phyloP scores from a whole-genome alignment of 1,139 yeast genomes.

The Suhomyces bribrorum region DNA sequence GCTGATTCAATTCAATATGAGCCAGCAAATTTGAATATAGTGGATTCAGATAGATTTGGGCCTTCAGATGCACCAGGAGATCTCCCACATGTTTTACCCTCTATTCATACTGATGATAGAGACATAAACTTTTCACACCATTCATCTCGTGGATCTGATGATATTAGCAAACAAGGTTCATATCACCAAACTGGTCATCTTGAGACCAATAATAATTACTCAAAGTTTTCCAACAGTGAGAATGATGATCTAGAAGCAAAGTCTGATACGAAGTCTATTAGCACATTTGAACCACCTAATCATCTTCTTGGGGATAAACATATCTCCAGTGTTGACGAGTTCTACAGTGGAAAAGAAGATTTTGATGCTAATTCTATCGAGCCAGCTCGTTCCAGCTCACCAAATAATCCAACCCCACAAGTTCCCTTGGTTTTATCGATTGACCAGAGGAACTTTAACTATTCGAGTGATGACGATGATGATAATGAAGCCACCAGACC shows the following conservation, averaged over 20 bases:
- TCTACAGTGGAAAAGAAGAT: constrained; percentile 4
- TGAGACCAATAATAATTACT: too few species aligned
- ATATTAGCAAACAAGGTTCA: too few species aligned
- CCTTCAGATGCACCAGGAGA: neutral
- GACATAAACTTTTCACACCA: neutral
- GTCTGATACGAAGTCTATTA: neutral
- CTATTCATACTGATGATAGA: neutral
- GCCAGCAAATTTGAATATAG: constrained; percentile 31
- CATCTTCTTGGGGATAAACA: constrained; percentile 1
- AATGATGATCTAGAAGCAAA: neutral
- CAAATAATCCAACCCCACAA: neutral
- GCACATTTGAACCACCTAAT: neutral
- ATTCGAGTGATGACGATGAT: constrained; percentile 15
- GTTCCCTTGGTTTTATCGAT: constrained; percentile 29
- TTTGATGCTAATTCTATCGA: neutral
- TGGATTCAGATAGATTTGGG: constrained; percentile 7
- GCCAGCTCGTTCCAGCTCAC: neutral
- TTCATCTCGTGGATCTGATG: too few species aligned
- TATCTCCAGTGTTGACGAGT: constrained; percentile 4
- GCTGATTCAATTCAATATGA: constrained; percentile 42
- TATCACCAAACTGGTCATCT: too few species aligned
- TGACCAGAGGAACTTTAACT: constrained; percentile 21
- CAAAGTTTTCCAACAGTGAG: neutral
- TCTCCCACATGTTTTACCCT: neutral
- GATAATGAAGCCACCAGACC: constrained; percentile 28